A percentile compares a stretch with the other conserved stretches of the same genome.
phyloP scores from a whole-genome alignment of 164 flowering plant genomes.

The Kalanchoe fedtschenkoi region DNA sequence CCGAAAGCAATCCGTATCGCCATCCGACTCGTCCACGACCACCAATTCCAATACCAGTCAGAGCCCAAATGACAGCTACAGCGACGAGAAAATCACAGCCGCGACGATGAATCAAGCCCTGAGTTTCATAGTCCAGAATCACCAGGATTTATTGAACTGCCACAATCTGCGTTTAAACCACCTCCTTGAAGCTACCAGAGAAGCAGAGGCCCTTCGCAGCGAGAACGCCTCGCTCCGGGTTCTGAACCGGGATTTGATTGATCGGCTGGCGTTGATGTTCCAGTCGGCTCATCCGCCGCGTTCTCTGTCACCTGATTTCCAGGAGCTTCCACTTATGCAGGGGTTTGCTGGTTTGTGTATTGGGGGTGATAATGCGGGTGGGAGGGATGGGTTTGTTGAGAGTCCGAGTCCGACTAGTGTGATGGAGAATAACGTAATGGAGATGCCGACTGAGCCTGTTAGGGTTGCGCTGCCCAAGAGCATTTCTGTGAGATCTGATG shows the following conservation, averaged over 20 bases:
- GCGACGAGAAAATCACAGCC: constrained; percentile 8
- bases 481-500: constrained; percentile 72
- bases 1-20: constrained; percentile 18
- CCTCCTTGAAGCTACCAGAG: constrained; percentile 37
- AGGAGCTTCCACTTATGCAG: constrained; percentile 17
- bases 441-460: constrained; percentile 15
- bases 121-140: constrained; percentile 26
- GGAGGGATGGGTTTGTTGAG: constrained; percentile 10
- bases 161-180: constrained; percentile 35
- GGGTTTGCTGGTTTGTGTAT: constrained; percentile 19
- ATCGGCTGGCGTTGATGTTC: constrained; percentile 30
- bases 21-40: constrained; percentile 15
- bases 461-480: constrained; percentile 70
- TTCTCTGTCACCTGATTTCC: constrained; percentile 10
- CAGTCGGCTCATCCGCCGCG: constrained; percentile 19
- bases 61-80: no score
- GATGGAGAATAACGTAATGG: constrained; percentile 21
- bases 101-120: constrained; percentile 5
- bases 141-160: constrained; percentile 49
- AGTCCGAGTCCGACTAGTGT: constrained; percentile 49
- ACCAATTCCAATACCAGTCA: constrained; percentile 13
- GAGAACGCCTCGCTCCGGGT: constrained; percentile 52
- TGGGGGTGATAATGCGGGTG: constrained; percentile 10
- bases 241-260: constrained; percentile 40
- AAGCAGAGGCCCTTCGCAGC: constrained; percentile 42